These are phyloP conservation scores for Sabuloglossum arenarium DNA, from an alignment of 495 filamentous ascomycete genomes.

Conservation along the genomic window DNA sequence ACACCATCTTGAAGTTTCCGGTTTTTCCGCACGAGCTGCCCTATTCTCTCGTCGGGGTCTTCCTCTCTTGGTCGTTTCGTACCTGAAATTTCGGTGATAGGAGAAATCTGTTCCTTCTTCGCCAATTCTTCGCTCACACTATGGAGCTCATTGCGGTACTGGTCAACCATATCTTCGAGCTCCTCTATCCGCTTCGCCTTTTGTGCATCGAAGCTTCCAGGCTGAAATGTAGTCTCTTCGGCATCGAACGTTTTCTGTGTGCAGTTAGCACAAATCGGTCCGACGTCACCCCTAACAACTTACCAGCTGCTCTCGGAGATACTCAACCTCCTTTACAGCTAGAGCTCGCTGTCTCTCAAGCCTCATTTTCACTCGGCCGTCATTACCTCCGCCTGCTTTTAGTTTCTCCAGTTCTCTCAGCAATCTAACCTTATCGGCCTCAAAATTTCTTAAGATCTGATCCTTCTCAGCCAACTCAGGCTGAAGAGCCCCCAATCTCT, in stretches of 20 bases:
- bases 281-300: not conserved
- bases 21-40: conserved; percentile 66
- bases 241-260: conserved; percentile 55
- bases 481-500: conserved; percentile 54
- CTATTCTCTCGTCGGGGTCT: conserved; percentile 53
- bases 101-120: conserved; percentile 28
- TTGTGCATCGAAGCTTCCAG: conserved; percentile 52
- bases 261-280: not conserved
- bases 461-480: conserved; percentile 70
- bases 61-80: conserved; percentile 38
- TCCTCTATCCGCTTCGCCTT: conserved; percentile 58
- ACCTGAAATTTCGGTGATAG: conserved; percentile 22
- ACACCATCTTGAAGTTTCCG: conserved; percentile 55
- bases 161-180: conserved; percentile 67
- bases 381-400: conserved; percentile 24
- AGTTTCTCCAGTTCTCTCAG: conserved; percentile 49
- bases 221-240: conserved; percentile 71
- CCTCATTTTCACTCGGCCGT: conserved; percentile 39
- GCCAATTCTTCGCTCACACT: conserved; percentile 49
- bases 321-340: conserved; percentile 80
- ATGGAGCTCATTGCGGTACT: conserved; percentile 70
- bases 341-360: conserved; percentile 71
- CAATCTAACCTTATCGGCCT: conserved; percentile 40
- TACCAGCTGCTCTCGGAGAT: conserved; percentile 64
- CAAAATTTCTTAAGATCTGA: conserved; percentile 46